Conservation (phyloP, 176 grass and related monocot genomes). For the Saccharum officinarum region DNA sequence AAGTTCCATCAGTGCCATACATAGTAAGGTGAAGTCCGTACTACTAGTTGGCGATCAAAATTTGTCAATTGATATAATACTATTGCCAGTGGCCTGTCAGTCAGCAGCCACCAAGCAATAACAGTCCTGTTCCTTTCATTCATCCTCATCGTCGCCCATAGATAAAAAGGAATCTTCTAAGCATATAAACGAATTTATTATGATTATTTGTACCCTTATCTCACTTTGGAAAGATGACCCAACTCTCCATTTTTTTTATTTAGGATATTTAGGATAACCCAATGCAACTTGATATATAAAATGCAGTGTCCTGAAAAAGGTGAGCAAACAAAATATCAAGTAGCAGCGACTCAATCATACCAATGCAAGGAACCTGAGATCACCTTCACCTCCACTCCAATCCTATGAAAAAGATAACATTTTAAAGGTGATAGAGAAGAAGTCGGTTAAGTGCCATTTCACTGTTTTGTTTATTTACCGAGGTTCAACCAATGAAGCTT, state of each 20-base stretch:
- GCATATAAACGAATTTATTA: conserved; percentile 27
- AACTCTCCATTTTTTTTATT: conserved; percentile 1
- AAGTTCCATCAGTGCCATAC: too few species aligned
- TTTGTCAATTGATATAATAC: conserved; percentile 5
- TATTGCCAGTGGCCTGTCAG: conserved; percentile 14
- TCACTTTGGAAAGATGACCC: conserved; percentile 33
- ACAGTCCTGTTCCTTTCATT: conserved; percentile 26
- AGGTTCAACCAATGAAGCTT: not conserved
- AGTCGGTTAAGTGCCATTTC: not conserved
- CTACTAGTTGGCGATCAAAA: conserved; percentile 24
- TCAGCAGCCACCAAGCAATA: conserved; percentile 31
- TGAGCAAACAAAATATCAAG: conserved; percentile 26
- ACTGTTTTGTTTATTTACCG: not conserved
- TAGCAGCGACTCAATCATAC: not conserved
- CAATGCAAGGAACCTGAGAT: not conserved
- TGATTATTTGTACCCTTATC: conserved; percentile 29
- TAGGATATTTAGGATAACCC: not conserved
- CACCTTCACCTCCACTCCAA: conserved; percentile 31
- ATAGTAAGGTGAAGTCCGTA: not conserved
- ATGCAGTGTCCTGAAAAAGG: conserved; percentile 35
- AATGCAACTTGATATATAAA: conserved; percentile 25
- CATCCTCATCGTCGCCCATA: not conserved
- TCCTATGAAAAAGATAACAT: conserved; percentile 22
- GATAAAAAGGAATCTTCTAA: not conserved
- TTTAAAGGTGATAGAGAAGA: not conserved